Evolutionary conservation across 1,139 yeast species (phyloP), one percentile per base, ranked within the genome.

Genomic region (Magnusiomyces tetraspermus): DNA sequence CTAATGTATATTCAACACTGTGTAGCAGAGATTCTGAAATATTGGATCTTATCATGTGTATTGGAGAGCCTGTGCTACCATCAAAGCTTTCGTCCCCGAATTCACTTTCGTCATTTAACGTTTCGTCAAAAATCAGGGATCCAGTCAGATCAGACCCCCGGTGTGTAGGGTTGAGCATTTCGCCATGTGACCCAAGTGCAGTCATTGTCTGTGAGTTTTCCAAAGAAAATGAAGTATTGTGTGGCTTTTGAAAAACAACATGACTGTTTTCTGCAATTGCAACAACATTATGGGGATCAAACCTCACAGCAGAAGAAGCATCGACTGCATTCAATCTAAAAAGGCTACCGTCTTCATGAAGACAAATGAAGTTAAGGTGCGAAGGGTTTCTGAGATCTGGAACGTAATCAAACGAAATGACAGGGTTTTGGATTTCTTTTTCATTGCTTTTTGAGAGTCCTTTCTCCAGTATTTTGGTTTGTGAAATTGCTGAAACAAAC

Each of bases 341-440:
- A 0, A 88, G 83, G 49, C 87, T 83, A 1, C 96, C 96, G 1
- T 95, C 84, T 63, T 87, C 95, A 58, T 96, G 73, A 85, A 89
- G 85, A 66, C 96, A 89, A 38, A 89, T 82, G 58, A 86, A 76
- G 41, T 79, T 76, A n/a, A 79, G 73, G 0, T 79, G 75, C 45
- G 68, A 68, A 17, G 64, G 63, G 21, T 60, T 59, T 15, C 53
- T 54, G 26, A 71, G 72, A 59, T 82, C 83, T 1, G 87, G 83
- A 3, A 84, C 80, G 64, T 88, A 89, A 65, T 89, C 96, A 68
- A 84, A 88, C 0, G 95, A 83, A 0, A 85, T 80, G 1, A 89
- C 95, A 5, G 40, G 40, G 11, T 28, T 28, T 8, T 6, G n/a
- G n/a, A n/a, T n/a, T n/a, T n/a, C n/a, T n/a, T n/a, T n/a, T n/a